Percentiles rank a stretch among this genome's conserved stretches.
phyloP scores from a whole-genome alignment of 169 alveolate genomes.

The Eimeria maxima region DNA sequence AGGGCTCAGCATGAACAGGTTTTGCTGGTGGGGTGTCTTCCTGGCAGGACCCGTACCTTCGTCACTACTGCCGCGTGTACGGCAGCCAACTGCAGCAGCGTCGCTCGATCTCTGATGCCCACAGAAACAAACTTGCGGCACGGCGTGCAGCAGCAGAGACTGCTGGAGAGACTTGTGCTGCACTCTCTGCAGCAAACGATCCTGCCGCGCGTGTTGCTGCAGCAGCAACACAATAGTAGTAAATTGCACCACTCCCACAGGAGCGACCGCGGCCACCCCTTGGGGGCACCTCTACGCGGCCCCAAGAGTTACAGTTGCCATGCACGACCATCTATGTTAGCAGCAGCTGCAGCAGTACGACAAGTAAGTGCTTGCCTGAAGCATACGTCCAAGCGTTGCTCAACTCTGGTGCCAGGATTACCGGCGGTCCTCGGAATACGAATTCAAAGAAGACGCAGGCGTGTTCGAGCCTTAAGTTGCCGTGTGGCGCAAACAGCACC shows the following conservation, averaged over 20 bases:
- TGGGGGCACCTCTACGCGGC: background rate
- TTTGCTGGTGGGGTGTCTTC: background rate
- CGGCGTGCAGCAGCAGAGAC: background rate
- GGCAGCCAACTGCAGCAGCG: conserved; percentile 66
- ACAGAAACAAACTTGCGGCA: conserved; percentile 8
- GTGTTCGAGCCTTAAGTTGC: background rate
- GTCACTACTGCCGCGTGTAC: conserved; percentile 36
- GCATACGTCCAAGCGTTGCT: background rate
- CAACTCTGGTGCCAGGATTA: background rate
- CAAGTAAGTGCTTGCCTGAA: background rate
- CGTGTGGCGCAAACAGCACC: background rate
- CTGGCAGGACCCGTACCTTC: conserved; percentile 17
- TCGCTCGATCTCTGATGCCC: background rate
- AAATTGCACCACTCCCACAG: background rate
- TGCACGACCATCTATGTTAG: background rate
- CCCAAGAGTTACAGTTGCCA: background rate
- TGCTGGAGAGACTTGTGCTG: background rate
- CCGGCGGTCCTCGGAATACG: background rate
- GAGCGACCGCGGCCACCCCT: background rate
- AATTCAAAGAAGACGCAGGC: background rate
- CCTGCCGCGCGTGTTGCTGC: background rate
- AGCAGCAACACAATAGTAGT: background rate
- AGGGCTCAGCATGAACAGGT: background rate
- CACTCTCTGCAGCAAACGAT: background rate
- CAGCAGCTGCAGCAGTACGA: background rate